Percentiles rank a stretch among this genome's conserved stretches.
phyloP scores from a whole-genome alignment of 2,329 filamentous ascomycete species.

The Fusarium acutatum region DNA sequence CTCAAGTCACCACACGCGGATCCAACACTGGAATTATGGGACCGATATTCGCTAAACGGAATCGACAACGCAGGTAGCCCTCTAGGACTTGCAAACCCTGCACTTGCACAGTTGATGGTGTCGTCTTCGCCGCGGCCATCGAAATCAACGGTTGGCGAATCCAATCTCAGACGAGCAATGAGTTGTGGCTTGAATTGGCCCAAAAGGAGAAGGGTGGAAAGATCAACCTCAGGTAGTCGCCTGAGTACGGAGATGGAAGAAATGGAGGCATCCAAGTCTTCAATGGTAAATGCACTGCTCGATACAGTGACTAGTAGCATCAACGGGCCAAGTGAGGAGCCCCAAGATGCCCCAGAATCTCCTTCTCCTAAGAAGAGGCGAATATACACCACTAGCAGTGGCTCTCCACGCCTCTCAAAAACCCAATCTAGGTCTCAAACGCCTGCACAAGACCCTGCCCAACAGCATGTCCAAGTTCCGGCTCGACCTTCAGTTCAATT shows the following conservation, averaged over 20 bases:
- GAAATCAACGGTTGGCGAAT: constrained; percentile 50
- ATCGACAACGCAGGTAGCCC: constrained; percentile 52
- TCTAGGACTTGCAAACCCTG: constrained; percentile 61
- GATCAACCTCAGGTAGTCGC: constrained; percentile 50
- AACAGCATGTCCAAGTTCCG: background rate
- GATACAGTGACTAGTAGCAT: constrained; percentile 69
- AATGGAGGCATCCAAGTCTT: constrained; percentile 62
- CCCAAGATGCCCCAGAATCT: constrained; percentile 46
- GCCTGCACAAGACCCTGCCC: background rate
- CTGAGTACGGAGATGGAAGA: constrained; percentile 48
- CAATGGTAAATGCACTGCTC: constrained; percentile 69
- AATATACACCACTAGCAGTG: constrained; percentile 29
- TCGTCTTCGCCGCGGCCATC: constrained; percentile 74
- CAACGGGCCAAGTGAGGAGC: constrained; percentile 51
- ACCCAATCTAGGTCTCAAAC: constrained; percentile 9
- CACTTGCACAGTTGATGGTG: constrained; percentile 71
- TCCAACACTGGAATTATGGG: constrained; percentile 80
- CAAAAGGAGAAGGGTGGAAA: constrained; percentile 71
- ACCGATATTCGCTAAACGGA: constrained; percentile 68
- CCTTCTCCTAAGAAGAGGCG: constrained; percentile 56
- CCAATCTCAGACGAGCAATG: constrained; percentile 67
- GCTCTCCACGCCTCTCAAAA: constrained; percentile 36
- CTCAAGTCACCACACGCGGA: constrained; percentile 75
- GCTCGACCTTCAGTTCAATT: background rate
- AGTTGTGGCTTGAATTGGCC: constrained; percentile 78